These are phyloP conservation scores for Penicillium glabrum DNA, from an alignment of 2,329 filamentous ascomycete genomes.

Conservation along the genomic window DNA sequence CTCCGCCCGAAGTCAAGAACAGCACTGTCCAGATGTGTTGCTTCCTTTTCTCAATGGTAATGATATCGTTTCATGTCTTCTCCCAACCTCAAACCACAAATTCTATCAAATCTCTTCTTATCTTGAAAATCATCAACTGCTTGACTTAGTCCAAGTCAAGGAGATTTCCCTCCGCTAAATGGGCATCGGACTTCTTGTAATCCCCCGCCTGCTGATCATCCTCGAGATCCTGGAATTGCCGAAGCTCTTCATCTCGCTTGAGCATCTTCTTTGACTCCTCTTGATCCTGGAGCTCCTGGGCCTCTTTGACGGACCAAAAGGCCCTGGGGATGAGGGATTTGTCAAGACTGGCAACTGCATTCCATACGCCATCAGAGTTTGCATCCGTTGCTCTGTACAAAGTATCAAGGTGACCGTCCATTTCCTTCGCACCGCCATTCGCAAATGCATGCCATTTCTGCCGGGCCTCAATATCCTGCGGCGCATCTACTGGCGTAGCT, in stretches of 20 bases:
- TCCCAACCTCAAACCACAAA: too few relatives aligned
- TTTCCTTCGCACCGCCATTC: background rate
- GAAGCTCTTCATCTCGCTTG: background rate
- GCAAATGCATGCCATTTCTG: constrained; percentile 1
- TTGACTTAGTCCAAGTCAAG: background rate
- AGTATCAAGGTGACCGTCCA: background rate
- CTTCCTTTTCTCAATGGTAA: background rate
- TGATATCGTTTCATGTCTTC: background rate
- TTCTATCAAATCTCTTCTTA: too few relatives aligned
- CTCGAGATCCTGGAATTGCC: background rate
- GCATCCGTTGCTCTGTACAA: background rate
- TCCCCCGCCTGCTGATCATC: background rate
- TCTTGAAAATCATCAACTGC: background rate
- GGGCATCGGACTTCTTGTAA: background rate
- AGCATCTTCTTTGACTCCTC: background rate
- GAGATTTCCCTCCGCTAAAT: background rate
- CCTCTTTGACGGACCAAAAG: background rate
- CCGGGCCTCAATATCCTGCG: background rate
- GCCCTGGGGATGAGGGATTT: background rate
- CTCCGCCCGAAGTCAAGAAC: background rate
- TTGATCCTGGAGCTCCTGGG: background rate
- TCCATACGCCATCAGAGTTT: background rate
- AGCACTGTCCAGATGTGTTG: background rate
- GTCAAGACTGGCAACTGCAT: background rate
- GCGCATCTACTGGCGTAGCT: background rate